Base-by-base conservation (phyloP, 768 basidiomycete genomes). In the Amanita pallidorosea region DNA sequence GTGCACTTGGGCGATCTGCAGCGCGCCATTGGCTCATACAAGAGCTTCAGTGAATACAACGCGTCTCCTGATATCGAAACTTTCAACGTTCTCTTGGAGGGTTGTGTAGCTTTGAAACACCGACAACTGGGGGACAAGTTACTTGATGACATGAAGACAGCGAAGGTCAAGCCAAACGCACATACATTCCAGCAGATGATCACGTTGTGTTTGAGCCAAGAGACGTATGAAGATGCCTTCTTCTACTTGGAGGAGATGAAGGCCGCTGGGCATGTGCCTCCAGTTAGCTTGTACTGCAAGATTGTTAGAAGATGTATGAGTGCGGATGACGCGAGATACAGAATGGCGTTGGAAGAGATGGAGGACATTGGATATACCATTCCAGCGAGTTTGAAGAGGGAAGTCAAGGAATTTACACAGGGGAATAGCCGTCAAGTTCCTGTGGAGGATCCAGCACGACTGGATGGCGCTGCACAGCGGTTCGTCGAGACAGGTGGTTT, bases 161-260 rank as follows among this genome's bases (percentile, higher is more conserved):
- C 69, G 9, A 67, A 68, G 31, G 58, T 88, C 53, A 67, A 68
- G 49, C 79, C 82, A 15, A 71, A 89, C 60, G 63, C 66, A 35
- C 65, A 67, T 25, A 88, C 83, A 2, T 90, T 82, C 63, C 77
- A 81, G 57, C 70, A 72, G 29, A 73, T 91, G 66, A 77, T 93
- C 54, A 55, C 68, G 9, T 74, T 93, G 3, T 85, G 81, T 59
- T 72, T 93, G 12, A 80, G 81, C 0, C 83, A 87, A 58, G 63
- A 75, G 7, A 71, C 68, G 2, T 94, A 90, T 64, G 89, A 92
- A 60, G 88, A 90, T 54, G 88, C 89, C 0, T 93, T 93, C 67
- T 83, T 81, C 60, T 91, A 88, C 65, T 73, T 95, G 29, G 89
- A 92, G 62, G 85, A 88, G 69, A 88, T 90, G 85, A 92, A 93